phyloP scores from a whole-genome alignment of 176 grass and related monocot genomes.

The Rhynchospora breviuscula region DNA sequence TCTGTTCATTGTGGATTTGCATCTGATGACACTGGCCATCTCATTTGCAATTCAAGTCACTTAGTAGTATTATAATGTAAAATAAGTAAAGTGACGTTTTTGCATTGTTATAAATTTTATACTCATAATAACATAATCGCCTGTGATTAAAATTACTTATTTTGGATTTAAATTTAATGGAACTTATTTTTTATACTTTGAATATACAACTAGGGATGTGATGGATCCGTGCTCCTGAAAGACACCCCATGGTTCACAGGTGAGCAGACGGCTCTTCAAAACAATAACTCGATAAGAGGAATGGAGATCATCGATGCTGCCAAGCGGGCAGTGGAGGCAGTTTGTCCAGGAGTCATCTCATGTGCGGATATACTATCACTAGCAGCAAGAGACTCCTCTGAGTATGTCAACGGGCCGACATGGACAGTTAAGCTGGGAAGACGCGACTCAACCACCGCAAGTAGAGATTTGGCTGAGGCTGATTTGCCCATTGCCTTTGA shows the following conservation, averaged over 20 bases:
- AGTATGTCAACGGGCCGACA: constrained; percentile 26
- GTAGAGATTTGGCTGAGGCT: constrained; percentile 18
- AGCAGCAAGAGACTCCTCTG: constrained; percentile 20
- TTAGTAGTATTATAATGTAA: no score
- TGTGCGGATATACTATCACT: constrained; percentile 5
- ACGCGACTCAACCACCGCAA: constrained; percentile 25
- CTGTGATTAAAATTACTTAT: not conserved
- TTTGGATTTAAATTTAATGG: not conserved
- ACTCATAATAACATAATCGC: no score
- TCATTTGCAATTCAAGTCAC: not conserved
- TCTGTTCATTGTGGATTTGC: not conserved
- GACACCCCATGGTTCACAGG: not conserved
- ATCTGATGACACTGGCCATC: not conserved
- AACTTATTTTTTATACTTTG: not conserved
- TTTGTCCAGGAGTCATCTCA: not conserved
- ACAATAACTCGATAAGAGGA: not conserved
- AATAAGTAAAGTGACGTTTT: no score
- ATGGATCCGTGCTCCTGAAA: not conserved
- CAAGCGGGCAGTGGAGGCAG: not conserved
- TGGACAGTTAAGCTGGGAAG: constrained; percentile 40
- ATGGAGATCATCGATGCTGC: constrained; percentile 12
- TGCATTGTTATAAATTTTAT: no score
- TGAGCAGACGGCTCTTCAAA: not conserved
- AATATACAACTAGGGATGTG: constrained; percentile 10
- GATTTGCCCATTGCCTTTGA: constrained; percentile 26